A percentile compares a stretch with the other conserved stretches of the same genome.
phyloP scores from a whole-genome alignment of 768 basidiomycete species.

The Cubamyces lactineus region DNA sequence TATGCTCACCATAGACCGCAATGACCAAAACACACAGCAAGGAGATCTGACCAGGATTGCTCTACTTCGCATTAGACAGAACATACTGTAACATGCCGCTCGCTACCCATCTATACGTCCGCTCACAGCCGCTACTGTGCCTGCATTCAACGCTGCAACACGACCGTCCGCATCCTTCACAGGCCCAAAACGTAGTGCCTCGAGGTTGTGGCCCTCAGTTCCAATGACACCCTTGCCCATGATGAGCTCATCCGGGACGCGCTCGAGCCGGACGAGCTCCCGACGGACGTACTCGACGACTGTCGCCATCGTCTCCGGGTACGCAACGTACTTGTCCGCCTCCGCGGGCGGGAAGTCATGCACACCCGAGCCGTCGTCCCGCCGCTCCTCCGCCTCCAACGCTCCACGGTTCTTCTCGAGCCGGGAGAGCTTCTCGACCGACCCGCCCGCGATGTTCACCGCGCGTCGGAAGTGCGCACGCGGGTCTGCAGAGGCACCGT shows the following conservation, averaged over 20 bases:
- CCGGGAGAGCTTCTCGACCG: slow-evolving; percentile 61
- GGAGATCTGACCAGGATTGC: too few species aligned
- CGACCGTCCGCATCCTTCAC: slow-evolving; percentile 12
- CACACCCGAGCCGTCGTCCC: slow-evolving; percentile 72
- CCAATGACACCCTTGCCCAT: slow-evolving; percentile 39
- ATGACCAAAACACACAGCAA: too few species aligned
- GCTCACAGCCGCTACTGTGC: not conserved
- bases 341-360: slow-evolving; percentile 66
- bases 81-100: not conserved
- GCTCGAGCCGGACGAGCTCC: slow-evolving; percentile 73
- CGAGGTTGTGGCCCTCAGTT: slow-evolving; percentile 37
- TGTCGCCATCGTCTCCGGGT: slow-evolving; percentile 74
- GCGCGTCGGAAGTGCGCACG: slow-evolving; percentile 54
- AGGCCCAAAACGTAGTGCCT: slow-evolving; percentile 37
- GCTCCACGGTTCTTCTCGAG: slow-evolving; percentile 40
- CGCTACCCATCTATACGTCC: not conserved
- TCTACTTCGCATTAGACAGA: slow-evolving; percentile 7
- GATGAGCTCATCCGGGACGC: slow-evolving; percentile 45
- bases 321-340: slow-evolving; percentile 68
- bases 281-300: slow-evolving; percentile 70
- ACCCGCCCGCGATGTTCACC: slow-evolving; percentile 72
- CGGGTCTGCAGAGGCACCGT: slow-evolving; percentile 16
- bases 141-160: not conserved
- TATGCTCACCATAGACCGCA: too few species aligned
- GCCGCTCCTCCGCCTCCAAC: slow-evolving; percentile 58